Evolutionary conservation across 2,329 filamentous ascomycete species (phyloP), one percentile per base, ranked within the genome.

Genomic region (Mycosphaerella sp.): DNA sequence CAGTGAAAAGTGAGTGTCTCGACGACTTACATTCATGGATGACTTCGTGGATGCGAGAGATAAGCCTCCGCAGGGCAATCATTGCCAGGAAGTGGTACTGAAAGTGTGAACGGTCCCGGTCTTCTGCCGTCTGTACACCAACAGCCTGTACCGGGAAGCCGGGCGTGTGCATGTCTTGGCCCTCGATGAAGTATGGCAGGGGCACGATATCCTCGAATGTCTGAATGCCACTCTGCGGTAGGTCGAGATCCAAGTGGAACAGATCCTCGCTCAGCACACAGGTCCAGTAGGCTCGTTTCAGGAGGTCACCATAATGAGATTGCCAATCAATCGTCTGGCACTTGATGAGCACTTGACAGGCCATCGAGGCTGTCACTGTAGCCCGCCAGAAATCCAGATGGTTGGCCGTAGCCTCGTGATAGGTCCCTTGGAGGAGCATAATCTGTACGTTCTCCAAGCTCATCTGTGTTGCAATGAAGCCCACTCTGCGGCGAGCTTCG

Each of bases 51-150:
- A 82, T 77, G 21, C 77, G 73, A 1, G 75, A 72, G 38, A 78
- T 77, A 2, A 84, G 68, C 23, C 77, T 72, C 17, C 78, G 73
- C 14, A 84, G 71, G 9, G 80, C 77, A 44, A 84, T 78, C 62
- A 83, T 80, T 0, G 81, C 81, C 2, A 79, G 74, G 64, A 82
- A 83, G 60, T 84, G 76, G 55, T 81, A 77, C 57, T 80, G 76
- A 53, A 79, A 80, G 55, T 81, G 75, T 1, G 78, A 77, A 8
- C 72, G 67, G 57, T 80, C 76, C 17, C 48, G 41, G 29, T 51
- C 48, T 29, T 51, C 48, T 17, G 32, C 21, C 8, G 29, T 23
- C 34, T 29, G 41, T 10, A 11, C 17, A 29, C 48, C 31, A 56
- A 80, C 77, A 17, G 69, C 72, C 10, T 73, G 62, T 38, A 11